Base-by-base conservation (phyloP, 345 rosid species). In the Boechera divaricarpa region DNA sequence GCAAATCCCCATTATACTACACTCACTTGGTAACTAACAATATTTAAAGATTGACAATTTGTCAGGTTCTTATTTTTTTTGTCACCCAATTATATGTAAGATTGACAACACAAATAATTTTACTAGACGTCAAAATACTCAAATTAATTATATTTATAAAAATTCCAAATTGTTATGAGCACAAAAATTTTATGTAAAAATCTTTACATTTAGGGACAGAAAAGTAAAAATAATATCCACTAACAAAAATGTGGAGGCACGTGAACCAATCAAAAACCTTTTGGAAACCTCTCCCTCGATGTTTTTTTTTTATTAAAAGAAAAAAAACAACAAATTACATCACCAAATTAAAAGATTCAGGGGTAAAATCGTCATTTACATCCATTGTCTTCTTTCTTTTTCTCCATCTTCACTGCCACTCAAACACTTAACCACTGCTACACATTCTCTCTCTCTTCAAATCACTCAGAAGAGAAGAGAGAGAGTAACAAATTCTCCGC, bases 401-500 rank as follows among this genome's bases (percentile, higher is more conserved):
- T 67, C 11, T 57, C 45, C 66, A 57, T 67, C 79, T 75, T 75
- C 79, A 75, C 79, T 75, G 79, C 79, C 79, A 66, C 79, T 75
- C 79, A 67, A 51, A 41, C 72, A 65, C 64, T 60, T 39, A 31
- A 45, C 10, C 56, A 5, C 77, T 24, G 60, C 26, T 55, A 2
- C 79, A 26, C 60, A 24, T 35, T 63, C 63, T 64, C 67, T 64
- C 67, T 72, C 68, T 35, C 15, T 62, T 26, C 45, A 28, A 44
- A 38, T 48, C 33, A 47, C 67, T 45, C 41, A 57, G 13, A 13
- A 7, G 24, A 57, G 11, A 8, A 6, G 18, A 39, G 35, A 71
- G 29, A 69, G 36, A 51, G 45, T 53, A 38, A 9, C 18, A 41
- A 11, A 42, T 1, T 15, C 12, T 63, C 67, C 8, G 6, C 36